Conservation (phyloP, 2,329 filamentous ascomycete genomes). For the Sporothrix dimorphospora region DNA sequence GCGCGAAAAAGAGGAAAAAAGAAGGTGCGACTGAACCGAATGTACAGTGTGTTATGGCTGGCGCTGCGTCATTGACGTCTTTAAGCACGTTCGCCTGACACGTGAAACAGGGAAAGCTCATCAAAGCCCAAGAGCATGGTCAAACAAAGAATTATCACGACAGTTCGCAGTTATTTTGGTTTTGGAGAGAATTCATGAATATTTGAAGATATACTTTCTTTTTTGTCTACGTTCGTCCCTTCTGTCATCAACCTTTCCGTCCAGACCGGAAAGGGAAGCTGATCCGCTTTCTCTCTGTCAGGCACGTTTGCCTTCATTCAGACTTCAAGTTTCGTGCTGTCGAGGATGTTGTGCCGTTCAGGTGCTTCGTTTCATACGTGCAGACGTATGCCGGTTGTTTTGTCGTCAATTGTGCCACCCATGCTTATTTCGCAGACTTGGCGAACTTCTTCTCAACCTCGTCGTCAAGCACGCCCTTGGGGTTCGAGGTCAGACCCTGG, state of each 20-base stretch:
- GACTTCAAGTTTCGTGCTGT: not conserved
- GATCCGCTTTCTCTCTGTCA: not conserved
- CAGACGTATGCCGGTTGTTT: not conserved
- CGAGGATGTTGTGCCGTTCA: not conserved
- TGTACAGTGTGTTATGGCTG: no score
- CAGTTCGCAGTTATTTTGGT: not conserved
- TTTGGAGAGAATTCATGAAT: not conserved
- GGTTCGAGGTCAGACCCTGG: conserved; percentile 61
- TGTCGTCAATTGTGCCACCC: not conserved
- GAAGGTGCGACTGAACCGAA: not conserved
- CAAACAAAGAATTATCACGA: not conserved
- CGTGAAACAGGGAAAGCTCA: conserved; percentile 8
- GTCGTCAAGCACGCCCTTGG: conserved; percentile 65
- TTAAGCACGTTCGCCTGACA: not conserved
- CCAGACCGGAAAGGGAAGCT: not conserved
- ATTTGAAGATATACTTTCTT: not conserved
- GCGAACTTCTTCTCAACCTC: conserved; percentile 62
- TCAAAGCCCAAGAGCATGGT: not conserved
- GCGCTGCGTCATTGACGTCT: conserved; percentile 22
- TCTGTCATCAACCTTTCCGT: conserved; percentile 5
- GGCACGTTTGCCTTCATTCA: not conserved
- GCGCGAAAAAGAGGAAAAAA: not conserved
- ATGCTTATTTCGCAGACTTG: conserved; percentile 46
- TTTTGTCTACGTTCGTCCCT: not conserved
- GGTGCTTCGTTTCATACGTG: not conserved